Evolutionary conservation across 2,329 filamentous ascomycete genomes (phyloP), one percentile per base, ranked within the genome.

Genomic region (Diplodia seriata): DNA sequence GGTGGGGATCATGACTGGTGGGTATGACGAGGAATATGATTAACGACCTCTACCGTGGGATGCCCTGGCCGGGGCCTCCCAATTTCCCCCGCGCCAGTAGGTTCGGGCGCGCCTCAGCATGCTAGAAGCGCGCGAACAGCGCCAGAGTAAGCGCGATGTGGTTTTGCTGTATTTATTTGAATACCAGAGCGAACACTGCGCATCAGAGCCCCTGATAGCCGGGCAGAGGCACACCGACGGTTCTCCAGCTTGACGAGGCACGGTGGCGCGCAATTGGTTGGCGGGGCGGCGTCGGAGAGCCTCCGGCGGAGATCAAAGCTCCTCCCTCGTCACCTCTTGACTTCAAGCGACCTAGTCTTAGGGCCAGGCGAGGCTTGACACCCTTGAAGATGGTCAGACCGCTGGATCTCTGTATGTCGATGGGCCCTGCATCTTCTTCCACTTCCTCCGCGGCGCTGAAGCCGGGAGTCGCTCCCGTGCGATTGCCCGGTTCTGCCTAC

Each of bases 311-410:
- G 67, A 67, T 65, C 67, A 59, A 64, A 56, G 59, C 66, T 61
- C 49, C 62, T 62, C 54, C 55, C 66, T 66, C 62, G 66, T 65
- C 63, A 63, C 66, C 54, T 70, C 54, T 63, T 56, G 67, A 68
- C 43, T 55, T 66, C 68, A 61, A 62, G 63, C 69, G 55, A 68
- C 66, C 66, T 68, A 68, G 66, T 64, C 59, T 68, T 68, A 68
- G 66, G 66, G 66, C 66, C 66, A 26, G 66, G 53, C 53, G 29
- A 66, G 64, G 51, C 64, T 66, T 54, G 64, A 66, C 59, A 68
- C 57, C 66, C 66, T 56, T 68, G 50, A 68, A 68, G 50, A 68
- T 68, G 66, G 66, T 64, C 59, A 68, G 66, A 63, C 40, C 66
- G 57, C 66, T 54, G 66, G 54, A 63, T 68, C 51, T 54, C 51